These are phyloP conservation scores for Termitomyces titanicus DNA, from an alignment of 768 basidiomycete species.

Conservation along the genomic window DNA sequence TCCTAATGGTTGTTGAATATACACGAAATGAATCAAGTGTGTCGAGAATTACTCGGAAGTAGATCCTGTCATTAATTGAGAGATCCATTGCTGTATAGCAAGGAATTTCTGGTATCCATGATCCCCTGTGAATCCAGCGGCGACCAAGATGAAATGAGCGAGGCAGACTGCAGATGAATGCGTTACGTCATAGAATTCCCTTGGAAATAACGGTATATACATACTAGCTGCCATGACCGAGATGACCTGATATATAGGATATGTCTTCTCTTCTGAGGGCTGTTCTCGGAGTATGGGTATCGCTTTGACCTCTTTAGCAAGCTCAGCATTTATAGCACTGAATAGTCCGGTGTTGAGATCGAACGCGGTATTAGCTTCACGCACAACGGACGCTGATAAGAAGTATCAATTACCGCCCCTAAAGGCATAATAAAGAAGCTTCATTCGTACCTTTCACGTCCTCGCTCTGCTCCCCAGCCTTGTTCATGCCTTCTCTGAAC, in stretches of 20 bases:
- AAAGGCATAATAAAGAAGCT: background rate
- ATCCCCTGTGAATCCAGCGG: conserved; percentile 43
- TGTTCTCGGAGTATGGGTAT: conserved; percentile 9
- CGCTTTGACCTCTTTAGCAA: conserved; percentile 16
- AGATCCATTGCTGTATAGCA: conserved; percentile 37
- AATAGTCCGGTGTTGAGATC: conserved; percentile 46
- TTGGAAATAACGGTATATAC: conserved; percentile 1
- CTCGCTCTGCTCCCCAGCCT: conserved; percentile 37
- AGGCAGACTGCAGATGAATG: conserved; percentile 33
- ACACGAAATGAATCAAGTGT: background rate
- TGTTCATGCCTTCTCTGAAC: conserved; percentile 56
- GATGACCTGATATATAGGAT: conserved; percentile 29
- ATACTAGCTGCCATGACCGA: conserved; percentile 33
- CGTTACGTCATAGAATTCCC: background rate
- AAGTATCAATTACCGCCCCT: background rate
- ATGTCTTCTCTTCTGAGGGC: conserved; percentile 19
- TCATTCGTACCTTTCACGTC: conserved; percentile 37
- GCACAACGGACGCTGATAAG: conserved; percentile 35
- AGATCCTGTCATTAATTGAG: conserved; percentile 1
- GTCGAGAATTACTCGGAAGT: background rate
- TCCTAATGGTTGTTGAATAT: too few species aligned
- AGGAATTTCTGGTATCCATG: conserved; percentile 43
- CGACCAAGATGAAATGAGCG: conserved; percentile 45
- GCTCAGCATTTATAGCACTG: conserved; percentile 25
- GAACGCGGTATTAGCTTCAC: conserved; percentile 50